These are phyloP conservation scores for Zygoascus meyerae DNA, from an alignment of 1,139 yeast species.

Conservation along the genomic window DNA sequence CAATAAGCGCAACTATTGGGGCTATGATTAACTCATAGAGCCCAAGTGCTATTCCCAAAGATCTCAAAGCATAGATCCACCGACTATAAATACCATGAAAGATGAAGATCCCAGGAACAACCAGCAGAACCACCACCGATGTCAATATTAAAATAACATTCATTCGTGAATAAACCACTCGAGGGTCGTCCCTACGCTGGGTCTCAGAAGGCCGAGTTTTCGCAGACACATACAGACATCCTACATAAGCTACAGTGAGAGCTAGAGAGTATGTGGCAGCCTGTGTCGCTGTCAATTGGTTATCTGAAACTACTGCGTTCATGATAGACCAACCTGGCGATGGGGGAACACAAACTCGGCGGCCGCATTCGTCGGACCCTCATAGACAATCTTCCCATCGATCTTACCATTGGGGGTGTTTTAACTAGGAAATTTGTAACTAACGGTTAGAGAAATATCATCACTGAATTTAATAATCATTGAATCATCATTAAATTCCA, in stretches of 20 bases:
- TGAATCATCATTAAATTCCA: no score
- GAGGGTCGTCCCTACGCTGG: conserved; percentile 28
- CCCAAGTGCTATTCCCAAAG: conserved; percentile 25
- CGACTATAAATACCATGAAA: conserved; percentile 16
- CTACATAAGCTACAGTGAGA: conserved; percentile 30
- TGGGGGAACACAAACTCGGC: no score
- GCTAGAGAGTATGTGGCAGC: conserved; percentile 14
- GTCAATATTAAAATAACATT: conserved; percentile 34
- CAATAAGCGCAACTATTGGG: conserved; percentile 27
- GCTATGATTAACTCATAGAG: conserved; percentile 20
- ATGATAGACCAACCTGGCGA: no score
- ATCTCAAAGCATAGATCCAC: conserved; percentile 20
- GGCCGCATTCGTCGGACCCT: no score
- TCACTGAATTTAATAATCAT: no score
- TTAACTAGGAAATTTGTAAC: no score
- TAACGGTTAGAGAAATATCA: no score
- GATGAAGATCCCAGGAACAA: conserved; percentile 20
- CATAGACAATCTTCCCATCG: no score
- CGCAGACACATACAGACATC: conserved; percentile 28
- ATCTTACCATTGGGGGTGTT: no score
- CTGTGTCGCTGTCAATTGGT: background rate
- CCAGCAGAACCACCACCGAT: conserved; percentile 30
- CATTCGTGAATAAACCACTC: conserved; percentile 39
- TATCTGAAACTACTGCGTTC: background rate
- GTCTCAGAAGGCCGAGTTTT: conserved; percentile 29